Evolutionary conservation across 306 rosid species (phyloP), one percentile per base, ranked within the genome.

Genomic region (Comarum palustre): DNA sequence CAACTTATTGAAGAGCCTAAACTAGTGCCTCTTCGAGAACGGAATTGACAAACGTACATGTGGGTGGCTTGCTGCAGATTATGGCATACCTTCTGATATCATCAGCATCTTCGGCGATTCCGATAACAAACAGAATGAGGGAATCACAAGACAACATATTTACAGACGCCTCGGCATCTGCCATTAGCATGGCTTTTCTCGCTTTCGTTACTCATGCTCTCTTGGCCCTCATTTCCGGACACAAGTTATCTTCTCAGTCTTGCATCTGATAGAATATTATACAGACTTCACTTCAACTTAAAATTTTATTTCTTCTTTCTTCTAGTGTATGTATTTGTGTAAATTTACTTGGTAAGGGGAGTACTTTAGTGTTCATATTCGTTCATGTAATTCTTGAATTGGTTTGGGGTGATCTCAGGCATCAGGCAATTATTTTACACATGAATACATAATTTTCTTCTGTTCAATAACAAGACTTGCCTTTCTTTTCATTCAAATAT

Each of bases 51-150:
- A 68, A 38, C n/a, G n/a, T n/a, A 17, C 15, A 47, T 78, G 67
- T 25, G 2, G 38, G 65, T 43, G 38, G 31, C 41, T 51, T 73
- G 19, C 66, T 79, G 77, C 87, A 94, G 98, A 78, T 91, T 20
- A 80, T 82, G 80, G 91, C 98, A 4, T 91, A 89, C 77, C 79
- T 94, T 24, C 59, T 89, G 85, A 80, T 94, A 59, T 94, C 98
- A 51, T 72, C 97, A 6, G 85, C 91, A 4, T 94, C 98, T 25
- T 52, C 96, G 0, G 95, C 92, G 0, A 64, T 81, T 71, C 95
- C 98, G 3, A 1, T 84, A 55, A 95, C 91, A 73, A 82, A 91
- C 34, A 79, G 81, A n/a, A 78, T 91, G 85, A 82, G 97, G 62
- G 89, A 79, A 83, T 78, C 81, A 5, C 77, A 79, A 24, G 96